Evolutionary conservation across 768 basidiomycete genomes (phyloP).

Genomic region (Podaxis pistillaris): DNA sequence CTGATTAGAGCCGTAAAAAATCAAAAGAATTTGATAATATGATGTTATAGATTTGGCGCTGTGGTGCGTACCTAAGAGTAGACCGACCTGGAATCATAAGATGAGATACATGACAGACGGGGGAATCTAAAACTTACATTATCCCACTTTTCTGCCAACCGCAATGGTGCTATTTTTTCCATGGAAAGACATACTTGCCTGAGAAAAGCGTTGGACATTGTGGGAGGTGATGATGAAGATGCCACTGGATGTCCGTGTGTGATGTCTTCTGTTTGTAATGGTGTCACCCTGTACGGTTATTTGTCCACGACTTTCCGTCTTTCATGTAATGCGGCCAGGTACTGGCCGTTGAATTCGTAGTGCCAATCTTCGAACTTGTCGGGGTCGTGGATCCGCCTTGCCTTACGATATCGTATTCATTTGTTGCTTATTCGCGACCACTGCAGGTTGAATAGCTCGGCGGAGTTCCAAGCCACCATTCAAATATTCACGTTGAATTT

Average conservation of each 20-base stretch:
- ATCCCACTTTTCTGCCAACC: conserved; percentile 90
- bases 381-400: neutral
- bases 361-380: no score
- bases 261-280: neutral
- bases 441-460: neutral
- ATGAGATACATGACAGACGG: conserved; percentile 15
- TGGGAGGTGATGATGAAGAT: neutral
- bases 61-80: conserved; percentile 60
- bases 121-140: conserved; percentile 60
- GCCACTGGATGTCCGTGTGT: neutral
- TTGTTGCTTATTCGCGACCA: neutral
- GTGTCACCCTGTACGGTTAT: neutral
- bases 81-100: conserved; percentile 53
- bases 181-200: conserved; percentile 64
- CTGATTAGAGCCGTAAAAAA: conserved; percentile 25
- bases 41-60: neutral
- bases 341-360: no score
- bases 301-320: neutral
- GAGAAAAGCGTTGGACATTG: conserved; percentile 36
- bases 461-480: neutral
- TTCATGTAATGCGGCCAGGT: neutral
- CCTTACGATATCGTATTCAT: neutral
- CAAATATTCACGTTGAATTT: neutral
- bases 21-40: conserved; percentile 7
- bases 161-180: conserved; percentile 84